These are phyloP conservation scores for Hericium coralloides DNA, from an alignment of 768 basidiomycete genomes.

Conservation along the genomic window DNA sequence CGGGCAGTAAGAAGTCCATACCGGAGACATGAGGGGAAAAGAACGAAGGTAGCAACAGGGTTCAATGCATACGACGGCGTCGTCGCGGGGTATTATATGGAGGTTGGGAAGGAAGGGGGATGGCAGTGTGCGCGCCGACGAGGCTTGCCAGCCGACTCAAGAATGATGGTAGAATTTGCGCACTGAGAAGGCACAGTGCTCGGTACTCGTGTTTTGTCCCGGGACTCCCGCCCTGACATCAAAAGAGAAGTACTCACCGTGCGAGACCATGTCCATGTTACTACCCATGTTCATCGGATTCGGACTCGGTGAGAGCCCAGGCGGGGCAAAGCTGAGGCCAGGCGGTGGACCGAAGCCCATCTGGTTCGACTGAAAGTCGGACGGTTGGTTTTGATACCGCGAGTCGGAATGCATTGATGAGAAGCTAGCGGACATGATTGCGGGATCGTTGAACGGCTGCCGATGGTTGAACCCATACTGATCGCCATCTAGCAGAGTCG, in stretches of 20 bases:
- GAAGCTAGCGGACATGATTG: constrained; percentile 72
- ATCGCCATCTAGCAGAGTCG: constrained; percentile 23
- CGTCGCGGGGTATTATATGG: neutral
- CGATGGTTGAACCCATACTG: constrained; percentile 24
- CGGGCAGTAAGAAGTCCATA: constrained; percentile 6
- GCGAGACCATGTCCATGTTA: constrained; percentile 15
- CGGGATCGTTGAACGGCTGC: constrained; percentile 62
- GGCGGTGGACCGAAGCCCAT: constrained; percentile 48
- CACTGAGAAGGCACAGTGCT: constrained; percentile 7
- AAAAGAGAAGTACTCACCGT: constrained; percentile 6
- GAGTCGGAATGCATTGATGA: constrained; percentile 26
- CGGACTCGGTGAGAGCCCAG: constrained; percentile 23
- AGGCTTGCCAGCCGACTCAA: constrained; percentile 1
- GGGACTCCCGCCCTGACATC: neutral
- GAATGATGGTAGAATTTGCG: neutral
- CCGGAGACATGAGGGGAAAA: constrained; percentile 6
- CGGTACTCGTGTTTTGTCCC: constrained; percentile 5
- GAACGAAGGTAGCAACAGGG: neutral
- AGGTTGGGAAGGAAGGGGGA: neutral
- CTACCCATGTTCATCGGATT: constrained; percentile 19
- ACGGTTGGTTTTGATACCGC: constrained; percentile 11
- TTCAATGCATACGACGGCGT: neutral
- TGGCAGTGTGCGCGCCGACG: neutral
- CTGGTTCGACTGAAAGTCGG: constrained; percentile 11
- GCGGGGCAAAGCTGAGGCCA: constrained; percentile 41